These are phyloP conservation scores for Saccharomycodes ludwigii DNA, from an alignment of 805 yeast genomes.

Conservation along the genomic window DNA sequence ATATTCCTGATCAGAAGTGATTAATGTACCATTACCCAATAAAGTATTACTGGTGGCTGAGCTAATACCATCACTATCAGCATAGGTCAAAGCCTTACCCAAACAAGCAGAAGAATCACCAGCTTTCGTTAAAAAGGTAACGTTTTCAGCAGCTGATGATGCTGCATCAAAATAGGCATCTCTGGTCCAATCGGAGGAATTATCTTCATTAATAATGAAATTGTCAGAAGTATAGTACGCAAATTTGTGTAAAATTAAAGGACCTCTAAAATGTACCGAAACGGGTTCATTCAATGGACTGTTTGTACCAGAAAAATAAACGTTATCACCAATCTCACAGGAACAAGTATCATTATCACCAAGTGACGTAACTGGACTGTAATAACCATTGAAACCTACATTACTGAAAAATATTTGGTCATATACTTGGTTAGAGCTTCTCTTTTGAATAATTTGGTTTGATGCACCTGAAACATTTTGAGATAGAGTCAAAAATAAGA, in stretches of 20 bases:
- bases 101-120: slow-evolving; percentile 51
- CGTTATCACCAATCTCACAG: slow-evolving; percentile 18
- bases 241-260: slow-evolving; percentile 44
- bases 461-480: no score
- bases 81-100: slow-evolving; percentile 56
- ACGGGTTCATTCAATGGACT: slow-evolving; percentile 55
- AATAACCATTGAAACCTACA: slow-evolving; percentile 23
- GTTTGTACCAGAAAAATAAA: slow-evolving; percentile 38
- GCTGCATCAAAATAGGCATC: slow-evolving; percentile 44
- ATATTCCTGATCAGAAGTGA: slow-evolving; percentile 48
- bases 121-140: slow-evolving; percentile 54
- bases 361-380: slow-evolving; percentile 18
- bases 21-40: slow-evolving; percentile 33
- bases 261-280: slow-evolving; percentile 73
- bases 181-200: slow-evolving; percentile 42
- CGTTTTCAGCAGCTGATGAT: slow-evolving; percentile 40
- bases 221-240: slow-evolving; percentile 43
- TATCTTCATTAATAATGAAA: slow-evolving; percentile 19
- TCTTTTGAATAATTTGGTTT: no score
- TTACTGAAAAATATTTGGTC: slow-evolving; percentile 17
- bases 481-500: no score
- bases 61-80: slow-evolving; percentile 41
- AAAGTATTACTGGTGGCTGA: slow-evolving; percentile 35
- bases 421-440: slow-evolving; percentile 8
- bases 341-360: slow-evolving; percentile 14